phyloP scores from a whole-genome alignment of 2,329 filamentous ascomycete genomes.

The Penicillium sp. region DNA sequence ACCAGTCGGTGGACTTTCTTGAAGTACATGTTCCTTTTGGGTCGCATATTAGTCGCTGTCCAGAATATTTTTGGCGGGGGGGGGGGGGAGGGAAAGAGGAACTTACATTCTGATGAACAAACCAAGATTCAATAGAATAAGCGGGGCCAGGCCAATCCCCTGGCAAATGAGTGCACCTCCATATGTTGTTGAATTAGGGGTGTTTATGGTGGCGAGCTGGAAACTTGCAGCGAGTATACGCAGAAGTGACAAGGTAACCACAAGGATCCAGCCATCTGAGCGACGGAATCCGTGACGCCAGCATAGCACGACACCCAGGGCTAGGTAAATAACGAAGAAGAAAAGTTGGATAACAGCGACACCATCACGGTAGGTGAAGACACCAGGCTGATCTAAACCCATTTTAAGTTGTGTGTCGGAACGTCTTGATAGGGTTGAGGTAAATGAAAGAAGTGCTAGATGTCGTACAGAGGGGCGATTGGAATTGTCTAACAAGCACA shows the following conservation, averaged over 20 bases:
- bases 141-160: background rate
- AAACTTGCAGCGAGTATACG: background rate
- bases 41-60: background rate
- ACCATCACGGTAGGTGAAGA: background rate
- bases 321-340: background rate
- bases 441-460: background rate
- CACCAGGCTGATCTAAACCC: background rate
- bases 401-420: background rate
- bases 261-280: background rate
- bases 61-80: too few species aligned
- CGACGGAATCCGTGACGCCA: background rate
- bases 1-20: background rate
- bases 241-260: background rate
- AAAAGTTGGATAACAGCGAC: background rate
- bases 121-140: background rate
- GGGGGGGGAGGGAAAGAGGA: too few species aligned
- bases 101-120: background rate
- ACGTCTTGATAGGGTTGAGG: background rate
- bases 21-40: background rate
- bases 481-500: background rate
- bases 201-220: background rate
- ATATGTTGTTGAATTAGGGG: background rate
- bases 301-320: background rate
- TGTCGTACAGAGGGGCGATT: background rate
- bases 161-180: background rate